Base-by-base conservation (phyloP, 1,284 basidiomycete species). In the Rhodotorula sp. region DNA sequence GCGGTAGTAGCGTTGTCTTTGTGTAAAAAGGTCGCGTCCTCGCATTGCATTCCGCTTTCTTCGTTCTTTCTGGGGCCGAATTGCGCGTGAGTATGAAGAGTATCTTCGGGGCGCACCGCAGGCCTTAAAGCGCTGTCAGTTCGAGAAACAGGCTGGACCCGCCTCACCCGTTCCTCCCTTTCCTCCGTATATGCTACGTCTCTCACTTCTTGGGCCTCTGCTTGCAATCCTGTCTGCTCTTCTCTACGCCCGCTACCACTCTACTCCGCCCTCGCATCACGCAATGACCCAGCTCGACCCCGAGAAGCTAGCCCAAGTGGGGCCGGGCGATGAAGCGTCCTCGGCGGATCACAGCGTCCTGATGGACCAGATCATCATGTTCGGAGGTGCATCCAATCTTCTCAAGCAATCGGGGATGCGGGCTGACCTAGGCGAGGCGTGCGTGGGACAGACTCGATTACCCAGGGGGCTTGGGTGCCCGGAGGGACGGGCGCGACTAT, bases 391-490 rank as follows among this genome's bases (percentile, higher is more conserved):
- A 16, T 15, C 9, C 30, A 28, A 6, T 51, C 6, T 7, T 2
- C 1, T 13, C 9, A 2, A 2, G 3, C 26, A 15, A 34, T 34
- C 6, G 5, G 10, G 0, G 9, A 20, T 8, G n/a, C 18, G 20
- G 11, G 20, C 47, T 63, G 53, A 54, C 52, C 16, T 13, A 44
- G 28, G 30, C 2, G 24, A 4, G 24, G 22, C 10, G 2, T 30
- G 50, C 1, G 18, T 51, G 2, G 47, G 46, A 31, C 68, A 77
- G 75, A 70, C 48, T 76, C 70, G 47, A 76, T 74, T 52, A 76
- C 73, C 8, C 75, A 76, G 50, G 63, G 67, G 1, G 26, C 63
- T 7, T 76, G 70, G 70, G 51, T 65, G 18, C 51, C 56, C 1
- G 65, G 62, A 5, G 75, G 75, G 44, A 64, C 69, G 9, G 75